Evolutionary conservation across 345 rosid species (phyloP).

Genomic region (Populus euphratica): DNA sequence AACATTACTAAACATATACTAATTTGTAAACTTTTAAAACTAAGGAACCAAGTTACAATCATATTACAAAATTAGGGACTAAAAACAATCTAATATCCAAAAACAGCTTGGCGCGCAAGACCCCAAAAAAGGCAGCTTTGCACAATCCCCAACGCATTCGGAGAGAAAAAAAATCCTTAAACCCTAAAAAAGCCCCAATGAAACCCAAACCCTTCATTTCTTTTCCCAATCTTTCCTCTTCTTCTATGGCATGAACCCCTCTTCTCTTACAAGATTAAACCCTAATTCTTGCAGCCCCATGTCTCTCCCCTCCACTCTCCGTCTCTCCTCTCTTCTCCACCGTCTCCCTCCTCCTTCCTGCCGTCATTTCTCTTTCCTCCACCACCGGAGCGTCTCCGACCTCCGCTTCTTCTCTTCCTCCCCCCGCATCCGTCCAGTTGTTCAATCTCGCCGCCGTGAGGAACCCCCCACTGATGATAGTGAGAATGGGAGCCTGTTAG

Average conservation of each 20-base stretch:
- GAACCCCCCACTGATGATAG: slow-evolving; percentile 19
- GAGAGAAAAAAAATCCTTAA: background rate
- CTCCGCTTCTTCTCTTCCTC: slow-evolving; percentile 33
- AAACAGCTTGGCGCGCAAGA: slow-evolving; percentile 3
- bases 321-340: slow-evolving; percentile 53
- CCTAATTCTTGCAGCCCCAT: slow-evolving; percentile 30
- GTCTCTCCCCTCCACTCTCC: slow-evolving; percentile 67
- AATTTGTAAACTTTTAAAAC: too few species aligned
- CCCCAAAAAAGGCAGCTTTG: background rate
- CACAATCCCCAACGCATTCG: background rate
- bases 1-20: too few species aligned
- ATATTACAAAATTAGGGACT: background rate
- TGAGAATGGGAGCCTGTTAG: slow-evolving; percentile 47
- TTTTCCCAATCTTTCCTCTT: background rate
- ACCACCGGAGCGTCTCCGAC: slow-evolving; percentile 29
- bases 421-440: slow-evolving; percentile 2
- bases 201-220: background rate
- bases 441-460: slow-evolving; percentile 27
- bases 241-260: slow-evolving; percentile 39
- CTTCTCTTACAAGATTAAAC: slow-evolving; percentile 24
- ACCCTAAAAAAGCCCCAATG: background rate
- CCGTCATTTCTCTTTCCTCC: slow-evolving; percentile 26
- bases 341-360: slow-evolving; percentile 22
- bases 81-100: background rate
- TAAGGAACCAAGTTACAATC: background rate